Base-by-base conservation (phyloP, 139 green algal species). In the Chlorella sp. region DNA sequence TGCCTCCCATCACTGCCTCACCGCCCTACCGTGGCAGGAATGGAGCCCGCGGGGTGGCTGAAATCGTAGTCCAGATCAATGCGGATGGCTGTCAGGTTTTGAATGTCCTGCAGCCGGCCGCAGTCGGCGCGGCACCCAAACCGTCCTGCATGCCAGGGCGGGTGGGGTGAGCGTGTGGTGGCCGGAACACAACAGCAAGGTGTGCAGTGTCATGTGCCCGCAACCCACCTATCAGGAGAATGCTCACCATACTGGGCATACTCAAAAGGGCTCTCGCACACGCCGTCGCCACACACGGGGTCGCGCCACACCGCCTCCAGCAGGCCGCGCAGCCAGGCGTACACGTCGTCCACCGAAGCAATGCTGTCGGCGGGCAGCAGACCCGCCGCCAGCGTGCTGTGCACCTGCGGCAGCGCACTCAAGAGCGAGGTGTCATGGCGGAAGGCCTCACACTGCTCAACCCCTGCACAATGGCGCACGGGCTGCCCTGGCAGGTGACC, bases 41-140 rank as follows among this genome's bases (percentile, higher is more conserved):
- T 91, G 51, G 91, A 95, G 34, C 90, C 89, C 0, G 89, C 69
- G 4, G 92, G 92, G 81, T 97, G 94, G 16, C 73, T 87, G 81
- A 96, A 97, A 87, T 97, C 88, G 51, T 87, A 96, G 72, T 95
- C 92, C 0, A 97, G 75, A 82, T 95, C 92, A 0, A 95, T 85
- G 62, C 95, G 90, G 2, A 95, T 69, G 2, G 71, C 84, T 6
- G 93, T 96, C 0, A 97, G 89, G 67, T 94, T 93, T 80, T 96
- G 92, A 1, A 95, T 85, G 39, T 96, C 90, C 20, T 90, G 82
- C 62, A 96, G 91, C 81, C 92, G 87, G 41, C 95, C 95, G 85
- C 95, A 98, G 80, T 98, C 95, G 3, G 94, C 93, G 36, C 92
- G 88, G 76, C 95, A 98, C 7, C 95, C 95, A 88, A 98, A 98